Conservation (phyloP, 2,329 filamentous ascomycete genomes). For the Paracoccidioides brasiliensis region DNA sequence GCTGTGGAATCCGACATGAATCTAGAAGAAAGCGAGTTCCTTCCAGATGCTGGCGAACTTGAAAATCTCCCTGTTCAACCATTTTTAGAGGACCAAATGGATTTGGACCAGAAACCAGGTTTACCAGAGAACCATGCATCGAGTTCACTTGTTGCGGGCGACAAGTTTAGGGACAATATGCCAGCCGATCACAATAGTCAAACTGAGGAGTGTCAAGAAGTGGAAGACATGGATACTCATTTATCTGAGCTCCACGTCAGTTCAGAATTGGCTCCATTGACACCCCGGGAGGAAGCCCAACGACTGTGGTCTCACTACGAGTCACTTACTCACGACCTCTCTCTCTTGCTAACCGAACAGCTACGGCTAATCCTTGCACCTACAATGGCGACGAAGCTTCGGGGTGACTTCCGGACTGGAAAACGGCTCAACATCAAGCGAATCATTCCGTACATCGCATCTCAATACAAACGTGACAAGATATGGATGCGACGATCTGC, state of each 20-base stretch:
- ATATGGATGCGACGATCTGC: constrained; percentile 96
- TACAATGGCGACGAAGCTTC: constrained; percentile 88
- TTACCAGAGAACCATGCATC: constrained; percentile 27
- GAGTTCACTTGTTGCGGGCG: constrained; percentile 43
- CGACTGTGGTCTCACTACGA: constrained; percentile 79
- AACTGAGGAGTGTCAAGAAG: constrained; percentile 33
- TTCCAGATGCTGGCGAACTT: constrained; percentile 40
- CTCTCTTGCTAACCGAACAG: constrained; percentile 81
- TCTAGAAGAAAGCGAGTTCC: constrained; percentile 41
- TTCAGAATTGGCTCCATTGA: constrained; percentile 33
- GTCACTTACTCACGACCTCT: constrained; percentile 68
- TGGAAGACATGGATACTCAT: constrained; percentile 38
- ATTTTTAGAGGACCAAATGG: constrained; percentile 36
- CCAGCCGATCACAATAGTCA: constrained; percentile 21
- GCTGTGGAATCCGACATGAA: constrained; percentile 59
- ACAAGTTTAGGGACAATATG: constrained; percentile 23
- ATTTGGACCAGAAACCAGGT: constrained; percentile 22
- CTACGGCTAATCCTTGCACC: constrained; percentile 90
- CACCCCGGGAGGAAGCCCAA: constrained; percentile 47
- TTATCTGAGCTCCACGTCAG: constrained; percentile 62
- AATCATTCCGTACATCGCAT: constrained; percentile 98
- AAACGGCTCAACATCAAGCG: constrained; percentile 98
- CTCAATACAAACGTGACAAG: constrained; percentile 96
- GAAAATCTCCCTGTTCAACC: constrained; percentile 29
- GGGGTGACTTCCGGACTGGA: constrained; percentile 90